phyloP scores from a whole-genome alignment of 129 eudicot genomes.

The Escallonia rubra region DNA sequence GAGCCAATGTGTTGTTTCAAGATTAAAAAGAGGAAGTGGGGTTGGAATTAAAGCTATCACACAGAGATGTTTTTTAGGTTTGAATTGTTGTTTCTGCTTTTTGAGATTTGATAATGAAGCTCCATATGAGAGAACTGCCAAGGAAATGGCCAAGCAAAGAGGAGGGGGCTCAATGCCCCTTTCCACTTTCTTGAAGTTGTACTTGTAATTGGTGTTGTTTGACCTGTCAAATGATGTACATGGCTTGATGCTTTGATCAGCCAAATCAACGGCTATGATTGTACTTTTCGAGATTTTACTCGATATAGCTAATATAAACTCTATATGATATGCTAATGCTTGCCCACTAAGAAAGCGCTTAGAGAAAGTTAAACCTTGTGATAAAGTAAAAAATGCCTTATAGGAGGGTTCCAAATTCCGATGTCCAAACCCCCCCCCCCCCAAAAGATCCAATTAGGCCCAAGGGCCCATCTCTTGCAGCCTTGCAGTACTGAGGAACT shows the following conservation, averaged over 20 bases:
- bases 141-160: neutral
- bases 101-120: neutral
- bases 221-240: neutral
- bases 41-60: slow-evolving; percentile 9
- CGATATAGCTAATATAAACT: neutral
- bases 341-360: slow-evolving; percentile 21
- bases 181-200: slow-evolving; percentile 12
- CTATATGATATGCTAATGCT: slow-evolving; percentile 8
- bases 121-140: neutral
- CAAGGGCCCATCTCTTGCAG: too few relatives aligned
- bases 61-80: slow-evolving; percentile 2
- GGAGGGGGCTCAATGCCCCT: neutral
- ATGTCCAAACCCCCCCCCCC: too few relatives aligned
- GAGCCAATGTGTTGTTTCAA: slow-evolving; percentile 31
- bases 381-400: neutral
- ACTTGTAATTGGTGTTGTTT: slow-evolving; percentile 5
- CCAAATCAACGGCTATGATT: slow-evolving; percentile 10
- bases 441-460: too few relatives aligned
- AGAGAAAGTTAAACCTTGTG: slow-evolving; percentile 10
- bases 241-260: neutral
- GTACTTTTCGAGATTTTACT: neutral
- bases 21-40: slow-evolving; percentile 25
- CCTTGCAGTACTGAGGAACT: too few relatives aligned
- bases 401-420: too few relatives aligned
- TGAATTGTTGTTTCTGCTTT: slow-evolving; percentile 4